Percentiles rank a stretch among this genome's conserved stretches.
Conservation (phyloP, 2,329 filamentous ascomycete genomes). For the Aurifilum marmelostoma region DNA sequence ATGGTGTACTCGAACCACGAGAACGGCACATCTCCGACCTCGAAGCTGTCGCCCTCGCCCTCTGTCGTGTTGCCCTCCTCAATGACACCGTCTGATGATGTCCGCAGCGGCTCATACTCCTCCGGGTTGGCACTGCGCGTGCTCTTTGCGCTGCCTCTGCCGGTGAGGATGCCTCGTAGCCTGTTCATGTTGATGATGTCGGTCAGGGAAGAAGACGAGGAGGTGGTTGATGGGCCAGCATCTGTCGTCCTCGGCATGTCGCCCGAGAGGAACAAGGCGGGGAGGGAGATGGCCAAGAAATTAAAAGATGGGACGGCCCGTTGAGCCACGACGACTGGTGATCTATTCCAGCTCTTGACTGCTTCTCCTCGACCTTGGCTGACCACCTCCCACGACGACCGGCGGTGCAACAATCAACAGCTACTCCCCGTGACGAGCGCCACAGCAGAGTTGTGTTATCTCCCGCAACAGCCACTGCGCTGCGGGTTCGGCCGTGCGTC, state of each 20-base stretch:
- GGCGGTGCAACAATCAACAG: not conserved
- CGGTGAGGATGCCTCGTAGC: slow-evolving; percentile 24
- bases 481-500: not conserved
- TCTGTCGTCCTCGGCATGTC: not conserved
- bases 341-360: not conserved
- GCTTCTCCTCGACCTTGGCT: not conserved
- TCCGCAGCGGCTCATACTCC: slow-evolving; percentile 34
- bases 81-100: slow-evolving; percentile 34
- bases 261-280: not conserved
- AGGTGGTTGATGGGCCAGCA: not conserved
- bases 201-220: not conserved
- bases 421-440: not conserved
- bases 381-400: slow-evolving; percentile 4
- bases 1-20: slow-evolving; percentile 86
- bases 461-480: not conserved
- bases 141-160: slow-evolving; percentile 36
- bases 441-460: not conserved
- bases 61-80: slow-evolving; percentile 30
- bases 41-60: slow-evolving; percentile 35
- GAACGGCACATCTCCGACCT: slow-evolving; percentile 58
- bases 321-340: not conserved
- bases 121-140: slow-evolving; percentile 26
- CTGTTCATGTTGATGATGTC: slow-evolving; percentile 26
- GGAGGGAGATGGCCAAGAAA: not conserved
- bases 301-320: slow-evolving; percentile 1